Evolutionary conservation across 164 flowering plant species (phyloP), one percentile per base, ranked within the genome.

Genomic region (Magnolia kwangsiensis): DNA sequence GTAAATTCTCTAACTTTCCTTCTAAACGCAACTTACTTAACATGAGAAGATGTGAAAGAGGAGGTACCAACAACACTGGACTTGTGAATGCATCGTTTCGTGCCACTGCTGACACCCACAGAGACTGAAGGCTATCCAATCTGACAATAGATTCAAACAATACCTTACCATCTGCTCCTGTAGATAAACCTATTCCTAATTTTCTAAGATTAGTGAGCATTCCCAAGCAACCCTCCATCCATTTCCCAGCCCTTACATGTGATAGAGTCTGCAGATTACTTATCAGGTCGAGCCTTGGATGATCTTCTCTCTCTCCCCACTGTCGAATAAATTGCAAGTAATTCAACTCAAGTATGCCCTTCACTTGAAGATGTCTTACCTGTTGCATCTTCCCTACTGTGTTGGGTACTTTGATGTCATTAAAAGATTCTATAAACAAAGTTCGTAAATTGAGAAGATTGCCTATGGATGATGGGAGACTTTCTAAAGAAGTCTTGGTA

Each of bases 351-450:
- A n/a, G n/a, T n/a, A n/a, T n/a, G n/a, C 10, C 16, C 16, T 14
- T 51, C 13, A 51, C n/a, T 27, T 10, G 50, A 0, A 86, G n/a
- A 67, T 79, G 75, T 23, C 83, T 75, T 37, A 84, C 10, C 13
- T 64, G 55, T 31, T 72, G 9, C 81, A 84, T 24, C 59, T 64
- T 79, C 79, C 73, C 76, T 51, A 86, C 68, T 0, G 51, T 71
- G 13, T 74, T 37, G 0, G 77, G 68, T 7, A 45, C 45, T 29
- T 66, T 0, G 2, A 51, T 14, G 1, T 51, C 13, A 7, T 3
- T 9, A 9, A 29, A 2, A 8, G 19, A 19, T 3, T 31, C 8
- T 23, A 85, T 0, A 9, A 78, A 64, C 6, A 85, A 45, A 27
- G 81, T 78, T 7, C 67, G 77, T 45, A 85, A 50, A 55, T 27